Evolutionary conservation across 441 rosid species (phyloP).

Genomic region (Pelargonium hybrid): DNA sequence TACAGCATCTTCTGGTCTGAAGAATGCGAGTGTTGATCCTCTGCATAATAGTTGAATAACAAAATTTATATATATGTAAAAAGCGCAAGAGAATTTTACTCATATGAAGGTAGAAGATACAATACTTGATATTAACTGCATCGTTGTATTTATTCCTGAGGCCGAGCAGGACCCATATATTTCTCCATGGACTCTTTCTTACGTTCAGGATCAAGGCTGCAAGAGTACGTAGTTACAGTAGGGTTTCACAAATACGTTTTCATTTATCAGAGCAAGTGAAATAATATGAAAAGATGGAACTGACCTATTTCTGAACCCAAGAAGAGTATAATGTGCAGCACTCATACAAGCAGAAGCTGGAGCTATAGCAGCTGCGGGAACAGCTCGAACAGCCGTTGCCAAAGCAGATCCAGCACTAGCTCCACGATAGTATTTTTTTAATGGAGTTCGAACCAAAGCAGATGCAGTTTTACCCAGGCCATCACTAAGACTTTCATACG

Average conservation of each 20-base stretch:
- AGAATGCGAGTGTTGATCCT: conserved; percentile 1
- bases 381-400: conserved; percentile 66
- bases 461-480: conserved; percentile 88
- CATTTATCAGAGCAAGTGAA: neutral
- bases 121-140: conserved; percentile 3
- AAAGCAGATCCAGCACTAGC: conserved; percentile 79
- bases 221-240: conserved; percentile 17
- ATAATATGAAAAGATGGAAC: conserved; percentile 14
- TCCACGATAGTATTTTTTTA: conserved; percentile 78
- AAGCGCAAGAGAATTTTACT: neutral
- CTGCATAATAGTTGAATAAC: neutral
- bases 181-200: conserved; percentile 95
- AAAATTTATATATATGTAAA: neutral
- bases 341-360: conserved; percentile 83
- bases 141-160: conserved; percentile 27
- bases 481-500: conserved; percentile 71
- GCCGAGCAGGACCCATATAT: conserved; percentile 62
- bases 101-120: neutral
- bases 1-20: neutral
- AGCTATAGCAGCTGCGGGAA: conserved; percentile 93
- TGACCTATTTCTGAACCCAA: conserved; percentile 89
- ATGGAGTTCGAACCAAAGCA: conserved; percentile 73
- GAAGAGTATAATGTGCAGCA: conserved; percentile 69
- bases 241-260: neutral
- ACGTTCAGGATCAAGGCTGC: conserved; percentile 96